Conservation (phyloP, 192 early-diverging fungal species). For the Endogone sp. region DNA sequence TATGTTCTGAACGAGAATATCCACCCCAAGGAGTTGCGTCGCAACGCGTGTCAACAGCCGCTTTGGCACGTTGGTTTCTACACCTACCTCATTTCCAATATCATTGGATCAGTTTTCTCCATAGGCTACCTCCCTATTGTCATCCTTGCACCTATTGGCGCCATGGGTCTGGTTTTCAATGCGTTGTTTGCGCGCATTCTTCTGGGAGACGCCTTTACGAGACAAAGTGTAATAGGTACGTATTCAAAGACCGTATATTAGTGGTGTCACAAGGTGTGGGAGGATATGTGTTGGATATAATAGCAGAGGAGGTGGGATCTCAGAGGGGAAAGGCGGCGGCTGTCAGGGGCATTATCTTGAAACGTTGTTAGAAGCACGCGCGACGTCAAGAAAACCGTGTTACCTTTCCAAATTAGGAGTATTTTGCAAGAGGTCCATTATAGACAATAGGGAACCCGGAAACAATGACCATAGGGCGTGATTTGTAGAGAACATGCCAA, state of each 20-base stretch:
- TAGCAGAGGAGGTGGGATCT: background rate
- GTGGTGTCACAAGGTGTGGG: background rate
- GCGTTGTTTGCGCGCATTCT: conserved; percentile 67
- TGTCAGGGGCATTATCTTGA: too few relatives aligned
- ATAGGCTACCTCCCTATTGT: conserved; percentile 76
- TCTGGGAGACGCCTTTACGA: conserved; percentile 58
- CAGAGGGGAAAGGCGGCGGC: background rate
- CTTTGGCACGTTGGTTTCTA: conserved; percentile 67
- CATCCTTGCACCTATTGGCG: conserved; percentile 72
- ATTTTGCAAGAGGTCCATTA: too few relatives aligned
- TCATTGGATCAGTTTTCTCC: conserved; percentile 65
- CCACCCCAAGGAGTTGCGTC: conserved; percentile 42
- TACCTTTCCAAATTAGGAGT: too few relatives aligned
- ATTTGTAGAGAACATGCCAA: too few relatives aligned
- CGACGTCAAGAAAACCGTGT: too few relatives aligned
- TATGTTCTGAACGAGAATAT: conserved; percentile 57
- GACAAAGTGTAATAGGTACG: conserved; percentile 49
- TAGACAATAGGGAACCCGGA: too few relatives aligned
- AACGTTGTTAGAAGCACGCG: too few relatives aligned
- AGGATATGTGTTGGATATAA: too few relatives aligned
- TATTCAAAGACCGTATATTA: background rate
- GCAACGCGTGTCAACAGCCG: conserved; percentile 45
- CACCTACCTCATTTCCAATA: conserved; percentile 64
- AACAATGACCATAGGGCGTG: too few relatives aligned
- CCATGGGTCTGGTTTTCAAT: conserved; percentile 72